These are phyloP conservation scores for Fusarium haematococcum DNA, from an alignment of 2,329 filamentous ascomycete genomes.

Conservation along the genomic window DNA sequence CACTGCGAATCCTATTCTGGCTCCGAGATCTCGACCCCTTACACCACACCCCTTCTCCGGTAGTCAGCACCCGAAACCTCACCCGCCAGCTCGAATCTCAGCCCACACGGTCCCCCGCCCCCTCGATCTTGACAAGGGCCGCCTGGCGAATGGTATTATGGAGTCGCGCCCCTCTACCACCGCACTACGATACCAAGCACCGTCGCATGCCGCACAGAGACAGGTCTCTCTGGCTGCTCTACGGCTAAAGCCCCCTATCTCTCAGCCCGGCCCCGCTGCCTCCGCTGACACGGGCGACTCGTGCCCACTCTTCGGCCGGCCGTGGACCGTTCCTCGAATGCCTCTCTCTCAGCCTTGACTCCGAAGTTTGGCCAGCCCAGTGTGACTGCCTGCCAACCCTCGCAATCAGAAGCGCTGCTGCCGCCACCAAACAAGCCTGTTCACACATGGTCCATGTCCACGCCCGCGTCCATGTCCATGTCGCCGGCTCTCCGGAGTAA, in stretches of 20 bases:
- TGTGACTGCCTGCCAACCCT: conserved; percentile 9
- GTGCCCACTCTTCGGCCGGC: conserved; percentile 38
- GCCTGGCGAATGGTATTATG: conserved; percentile 27
- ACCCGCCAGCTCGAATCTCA: conserved; percentile 44
- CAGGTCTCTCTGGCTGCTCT: not conserved
- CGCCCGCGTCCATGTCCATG: conserved; percentile 28
- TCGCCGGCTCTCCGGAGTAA: conserved; percentile 22
- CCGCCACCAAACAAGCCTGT: conserved; percentile 31
- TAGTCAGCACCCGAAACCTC: conserved; percentile 40
- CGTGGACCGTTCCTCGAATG: conserved; percentile 22
- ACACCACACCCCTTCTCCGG: conserved; percentile 30
- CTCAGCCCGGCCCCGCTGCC: conserved; percentile 37
- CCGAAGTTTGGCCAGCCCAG: conserved; percentile 5
- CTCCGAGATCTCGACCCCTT: conserved; percentile 25
- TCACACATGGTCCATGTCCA: conserved; percentile 9
- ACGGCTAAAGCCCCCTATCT: conserved; percentile 8
- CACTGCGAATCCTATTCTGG: conserved; percentile 12
- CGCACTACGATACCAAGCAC: conserved; percentile 12
- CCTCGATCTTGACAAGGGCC: conserved; percentile 41
- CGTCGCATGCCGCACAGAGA: conserved; percentile 1
- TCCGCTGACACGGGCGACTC: conserved; percentile 31
- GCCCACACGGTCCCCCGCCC: conserved; percentile 40
- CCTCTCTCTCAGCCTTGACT: not conserved
- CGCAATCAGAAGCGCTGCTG: conserved; percentile 38
- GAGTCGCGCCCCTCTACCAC: conserved; percentile 16